These are phyloP conservation scores for Aspergillus mulundensis DNA, from an alignment of 495 filamentous ascomycete genomes.

Conservation along the genomic window DNA sequence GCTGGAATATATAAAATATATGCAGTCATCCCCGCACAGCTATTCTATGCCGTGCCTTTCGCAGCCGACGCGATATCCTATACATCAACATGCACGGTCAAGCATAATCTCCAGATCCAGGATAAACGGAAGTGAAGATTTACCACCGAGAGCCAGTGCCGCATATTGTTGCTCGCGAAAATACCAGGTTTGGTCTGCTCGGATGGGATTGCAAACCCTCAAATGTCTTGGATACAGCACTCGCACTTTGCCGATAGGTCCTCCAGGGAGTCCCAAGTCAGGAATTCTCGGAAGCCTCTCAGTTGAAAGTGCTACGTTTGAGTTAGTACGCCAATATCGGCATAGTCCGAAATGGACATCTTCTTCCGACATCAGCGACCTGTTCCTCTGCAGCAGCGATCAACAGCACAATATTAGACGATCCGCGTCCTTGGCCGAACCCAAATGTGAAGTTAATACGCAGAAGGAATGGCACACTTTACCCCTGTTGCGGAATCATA, in stretches of 20 bases:
- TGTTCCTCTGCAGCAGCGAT: not conserved
- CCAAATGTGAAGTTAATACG: not conserved
- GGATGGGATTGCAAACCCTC: constrained; percentile 31
- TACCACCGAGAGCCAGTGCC: not conserved
- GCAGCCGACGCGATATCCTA: not conserved
- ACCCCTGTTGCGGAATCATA: not conserved
- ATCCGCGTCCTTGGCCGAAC: not conserved
- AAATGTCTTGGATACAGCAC: constrained; percentile 6
- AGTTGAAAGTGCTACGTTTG: constrained; percentile 15
- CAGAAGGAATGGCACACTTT: not conserved
- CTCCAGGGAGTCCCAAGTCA: constrained; percentile 37
- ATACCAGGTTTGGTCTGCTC: constrained; percentile 36
- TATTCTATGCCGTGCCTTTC: constrained; percentile 18
- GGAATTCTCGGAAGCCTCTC: constrained; percentile 25
- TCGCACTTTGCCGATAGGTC: constrained; percentile 21
- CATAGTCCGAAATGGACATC: not conserved
- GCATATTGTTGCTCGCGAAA: constrained; percentile 14
- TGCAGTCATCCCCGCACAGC: not conserved
- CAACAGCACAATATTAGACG: not conserved
- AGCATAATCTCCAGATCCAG: not conserved
- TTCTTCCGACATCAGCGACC: not conserved
- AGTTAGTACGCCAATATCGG: not conserved
- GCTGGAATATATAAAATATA: not conserved
- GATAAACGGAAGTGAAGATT: not conserved
- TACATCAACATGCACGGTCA: not conserved